phyloP scores from a whole-genome alignment of 371 early-diverging fungal species.

The Rhizomucor pusillus region DNA sequence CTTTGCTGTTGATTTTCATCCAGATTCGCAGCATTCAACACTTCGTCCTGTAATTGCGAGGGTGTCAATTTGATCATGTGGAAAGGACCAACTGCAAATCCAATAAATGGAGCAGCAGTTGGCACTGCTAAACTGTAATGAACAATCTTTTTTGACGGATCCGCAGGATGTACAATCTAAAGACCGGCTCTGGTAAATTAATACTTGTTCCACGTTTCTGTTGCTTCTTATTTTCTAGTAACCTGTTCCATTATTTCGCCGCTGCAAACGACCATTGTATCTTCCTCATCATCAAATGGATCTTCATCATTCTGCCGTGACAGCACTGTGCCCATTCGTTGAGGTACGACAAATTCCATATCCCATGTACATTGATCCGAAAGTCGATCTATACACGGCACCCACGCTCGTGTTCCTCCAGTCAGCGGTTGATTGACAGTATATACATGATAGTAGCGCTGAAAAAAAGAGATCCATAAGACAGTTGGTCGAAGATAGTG shows the following conservation, averaged over 20 bases:
- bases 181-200: neutral
- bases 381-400: slow-evolving; percentile 83
- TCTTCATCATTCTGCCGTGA: slow-evolving; percentile 31
- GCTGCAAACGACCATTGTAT: slow-evolving; percentile 70
- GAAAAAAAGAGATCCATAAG: neutral
- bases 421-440: slow-evolving; percentile 76
- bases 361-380: slow-evolving; percentile 86
- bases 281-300: slow-evolving; percentile 44
- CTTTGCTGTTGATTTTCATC: slow-evolving; percentile 49
- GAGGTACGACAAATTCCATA: slow-evolving; percentile 77
- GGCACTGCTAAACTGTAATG: slow-evolving; percentile 62
- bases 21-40: slow-evolving; percentile 44
- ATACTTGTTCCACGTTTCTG: neutral
- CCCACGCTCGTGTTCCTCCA: slow-evolving; percentile 80
- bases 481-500: neutral
- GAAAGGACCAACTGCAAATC: slow-evolving; percentile 77
- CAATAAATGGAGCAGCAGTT: slow-evolving; percentile 68
- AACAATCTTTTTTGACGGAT: slow-evolving; percentile 55
- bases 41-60: slow-evolving; percentile 40
- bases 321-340: slow-evolving; percentile 23
- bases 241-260: slow-evolving; percentile 74
- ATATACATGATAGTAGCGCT: slow-evolving; percentile 70
- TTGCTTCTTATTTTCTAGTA: too few relatives aligned
- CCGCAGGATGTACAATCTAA: slow-evolving; percentile 62
- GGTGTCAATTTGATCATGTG: slow-evolving; percentile 51